A percentile compares a stretch with the other conserved stretches of the same genome.
Conservation (phyloP, 257 asterid species). For the Sherardia arvensis region DNA sequence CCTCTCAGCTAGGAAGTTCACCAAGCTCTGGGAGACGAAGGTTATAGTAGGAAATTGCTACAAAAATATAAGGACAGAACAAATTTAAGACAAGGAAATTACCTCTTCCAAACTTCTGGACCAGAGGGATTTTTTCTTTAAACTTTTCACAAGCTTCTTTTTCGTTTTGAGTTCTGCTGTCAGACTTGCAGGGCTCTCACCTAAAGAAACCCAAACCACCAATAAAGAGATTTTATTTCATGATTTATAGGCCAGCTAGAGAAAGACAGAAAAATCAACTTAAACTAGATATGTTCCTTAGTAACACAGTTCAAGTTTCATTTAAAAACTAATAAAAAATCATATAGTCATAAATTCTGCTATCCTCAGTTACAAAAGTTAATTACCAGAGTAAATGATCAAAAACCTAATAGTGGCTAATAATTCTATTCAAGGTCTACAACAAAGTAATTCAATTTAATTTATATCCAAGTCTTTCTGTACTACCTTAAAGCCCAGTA, state of each 20-base stretch:
- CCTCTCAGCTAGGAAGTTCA: neutral
- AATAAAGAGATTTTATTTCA: neutral
- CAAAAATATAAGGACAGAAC: conserved; percentile 3
- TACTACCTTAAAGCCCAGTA: neutral
- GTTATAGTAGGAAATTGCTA: neutral
- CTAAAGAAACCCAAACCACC: conserved; percentile 31
- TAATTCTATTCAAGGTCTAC: neutral
- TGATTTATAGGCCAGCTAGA: neutral
- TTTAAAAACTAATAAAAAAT: neutral
- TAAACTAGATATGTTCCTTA: neutral
- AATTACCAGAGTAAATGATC: neutral
- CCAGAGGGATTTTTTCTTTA: conserved; percentile 74
- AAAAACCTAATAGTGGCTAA: neutral
- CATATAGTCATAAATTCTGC: neutral
- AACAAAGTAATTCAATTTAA: neutral
- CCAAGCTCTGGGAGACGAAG: neutral
- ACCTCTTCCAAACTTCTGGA: conserved; percentile 80
- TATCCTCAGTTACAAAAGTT: neutral
- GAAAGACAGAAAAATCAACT: neutral
- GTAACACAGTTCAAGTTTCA: neutral
- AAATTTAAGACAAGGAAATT: conserved; percentile 7
- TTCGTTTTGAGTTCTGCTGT: conserved; percentile 47
- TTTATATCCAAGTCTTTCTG: neutral
- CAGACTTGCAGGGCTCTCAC: conserved; percentile 35
- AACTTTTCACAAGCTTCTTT: conserved; percentile 44